A percentile compares a stretch with the other conserved stretches of the same genome.
Conservation (phyloP, 1,284 basidiomycete species). For the Caloboletus inedulis region DNA sequence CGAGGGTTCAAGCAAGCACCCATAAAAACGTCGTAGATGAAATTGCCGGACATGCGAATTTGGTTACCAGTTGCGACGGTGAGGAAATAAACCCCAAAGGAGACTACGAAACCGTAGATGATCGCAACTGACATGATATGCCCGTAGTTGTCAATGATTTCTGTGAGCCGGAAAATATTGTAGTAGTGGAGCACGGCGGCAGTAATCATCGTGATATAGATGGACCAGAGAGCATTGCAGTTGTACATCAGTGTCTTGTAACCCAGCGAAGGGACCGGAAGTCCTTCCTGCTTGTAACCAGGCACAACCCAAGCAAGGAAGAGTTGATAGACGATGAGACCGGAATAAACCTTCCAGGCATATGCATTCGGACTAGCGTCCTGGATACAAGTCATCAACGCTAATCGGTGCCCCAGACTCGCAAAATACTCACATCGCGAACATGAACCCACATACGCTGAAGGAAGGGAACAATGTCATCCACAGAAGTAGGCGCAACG, state of each 20-base stretch:
- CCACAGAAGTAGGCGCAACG: constrained; percentile 69
- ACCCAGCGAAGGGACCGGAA: constrained; percentile 87
- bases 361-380: constrained; percentile 89
- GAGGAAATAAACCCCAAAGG: constrained; percentile 77
- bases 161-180: constrained; percentile 85
- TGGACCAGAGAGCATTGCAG: constrained; percentile 89
- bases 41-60: constrained; percentile 91
- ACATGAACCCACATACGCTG: constrained; percentile 82
- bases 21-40: constrained; percentile 96
- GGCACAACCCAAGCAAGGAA: constrained; percentile 89
- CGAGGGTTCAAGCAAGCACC: constrained; percentile 94
- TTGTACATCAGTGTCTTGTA: constrained; percentile 95
- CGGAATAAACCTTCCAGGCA: constrained; percentile 87
- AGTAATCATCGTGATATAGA: constrained; percentile 84
- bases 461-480: constrained; percentile 80
- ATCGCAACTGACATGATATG: constrained; percentile 95
- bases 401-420: neutral
- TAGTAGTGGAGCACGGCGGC: constrained; percentile 78
- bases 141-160: constrained; percentile 96
- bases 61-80: constrained; percentile 76
- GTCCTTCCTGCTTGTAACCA: constrained; percentile 90
- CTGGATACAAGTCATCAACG: constrained; percentile 38
- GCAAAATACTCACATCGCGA: constrained; percentile 53
- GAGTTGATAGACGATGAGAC: constrained; percentile 88
- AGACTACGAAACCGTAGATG: constrained; percentile 84